Base-by-base conservation (phyloP, 2,329 filamentous ascomycete species). In the Madurella fahalii region DNA sequence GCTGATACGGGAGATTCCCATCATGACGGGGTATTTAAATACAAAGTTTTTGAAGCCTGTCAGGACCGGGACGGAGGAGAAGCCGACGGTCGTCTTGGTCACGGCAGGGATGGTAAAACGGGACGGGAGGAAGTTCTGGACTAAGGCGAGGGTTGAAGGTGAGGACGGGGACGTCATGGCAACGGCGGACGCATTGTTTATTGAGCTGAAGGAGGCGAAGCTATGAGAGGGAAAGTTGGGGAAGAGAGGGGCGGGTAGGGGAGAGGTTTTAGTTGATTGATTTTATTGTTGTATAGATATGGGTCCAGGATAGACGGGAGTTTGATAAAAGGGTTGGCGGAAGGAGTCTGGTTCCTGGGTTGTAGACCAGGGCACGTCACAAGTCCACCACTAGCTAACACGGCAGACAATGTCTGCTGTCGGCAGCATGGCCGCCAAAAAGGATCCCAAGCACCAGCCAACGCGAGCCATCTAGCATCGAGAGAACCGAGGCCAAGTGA, bases 21-120 rank as follows among this genome's bases (percentile, higher is more conserved):
- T 71, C 15, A 72, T 79, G 63, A 82, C 80, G 11, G 79, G 72
- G 5, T 78, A 80, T 64, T 65, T 86, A 49, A 83, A 83, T 50
- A 76, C 79, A 2, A 74, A 67, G 16, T 86, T 82, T 61, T 61
- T 77, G 51, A 73, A 65, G 57, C 82, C 82, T 0, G 73, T 85
- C 1, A 65, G 64, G 8, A 81, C 80, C 1, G 77, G 77, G 0
- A 69, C 71, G 1, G 69, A 73, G 17, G 43, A 51, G 30, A 16
- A 20, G 17, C 25, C 43, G 30, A 37, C 12, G 5, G 54, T 60
- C 4, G 63, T 84, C 30, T 61, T 84, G 20, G 74, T 76, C 15
- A 75, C 67, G 17, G 74, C 74, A 0, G 71, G 68, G 61, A 59
- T 78, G 37, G 64, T 71, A 17, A 77, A 71, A 63, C 64, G 69